Conservation (phyloP, 768 basidiomycete species). For the Grammothele lineata region DNA sequence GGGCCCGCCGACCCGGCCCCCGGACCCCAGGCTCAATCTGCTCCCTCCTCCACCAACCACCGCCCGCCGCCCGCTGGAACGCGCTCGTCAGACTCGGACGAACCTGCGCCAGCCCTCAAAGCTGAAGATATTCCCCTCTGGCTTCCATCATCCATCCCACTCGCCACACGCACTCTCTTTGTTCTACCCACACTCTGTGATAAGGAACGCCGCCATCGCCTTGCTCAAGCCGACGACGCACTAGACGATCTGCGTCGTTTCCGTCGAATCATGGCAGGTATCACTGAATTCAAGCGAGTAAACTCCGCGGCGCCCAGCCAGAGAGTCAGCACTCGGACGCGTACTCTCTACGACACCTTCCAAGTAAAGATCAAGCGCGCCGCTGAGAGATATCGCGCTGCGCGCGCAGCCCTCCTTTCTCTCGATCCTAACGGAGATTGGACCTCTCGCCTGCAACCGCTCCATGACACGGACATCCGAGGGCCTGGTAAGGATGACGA, state of each 20-base stretch:
- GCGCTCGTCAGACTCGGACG: too few species aligned
- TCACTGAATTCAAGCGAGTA: constrained; percentile 3
- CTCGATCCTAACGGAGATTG: not conserved
- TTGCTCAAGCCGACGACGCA: constrained; percentile 10
- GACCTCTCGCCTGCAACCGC: not conserved
- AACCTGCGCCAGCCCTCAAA: too few species aligned
- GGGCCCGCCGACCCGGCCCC: too few species aligned
- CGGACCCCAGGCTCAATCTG: too few species aligned
- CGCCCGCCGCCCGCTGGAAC: too few species aligned
- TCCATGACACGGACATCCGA: not conserved
- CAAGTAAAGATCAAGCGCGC: not conserved
- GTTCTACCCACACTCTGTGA: not conserved
- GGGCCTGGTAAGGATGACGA: not conserved
- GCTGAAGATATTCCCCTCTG: too few species aligned
- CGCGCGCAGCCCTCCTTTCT: not conserved
- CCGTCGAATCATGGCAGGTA: not conserved
- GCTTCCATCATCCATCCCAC: too few species aligned
- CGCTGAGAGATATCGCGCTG: not conserved
- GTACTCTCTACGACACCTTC: not conserved
- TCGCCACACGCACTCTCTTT: not conserved
- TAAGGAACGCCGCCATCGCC: constrained; percentile 8
- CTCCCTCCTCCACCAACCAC: too few species aligned
- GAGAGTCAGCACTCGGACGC: not conserved
- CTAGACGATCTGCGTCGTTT: constrained; percentile 10
- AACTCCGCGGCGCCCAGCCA: constrained; percentile 5